Percentiles rank a stretch among this genome's conserved stretches.
These are phyloP conservation scores for Massariosphaeria phaeospora DNA, from an alignment of 495 filamentous ascomycete species.

Conservation along the genomic window DNA sequence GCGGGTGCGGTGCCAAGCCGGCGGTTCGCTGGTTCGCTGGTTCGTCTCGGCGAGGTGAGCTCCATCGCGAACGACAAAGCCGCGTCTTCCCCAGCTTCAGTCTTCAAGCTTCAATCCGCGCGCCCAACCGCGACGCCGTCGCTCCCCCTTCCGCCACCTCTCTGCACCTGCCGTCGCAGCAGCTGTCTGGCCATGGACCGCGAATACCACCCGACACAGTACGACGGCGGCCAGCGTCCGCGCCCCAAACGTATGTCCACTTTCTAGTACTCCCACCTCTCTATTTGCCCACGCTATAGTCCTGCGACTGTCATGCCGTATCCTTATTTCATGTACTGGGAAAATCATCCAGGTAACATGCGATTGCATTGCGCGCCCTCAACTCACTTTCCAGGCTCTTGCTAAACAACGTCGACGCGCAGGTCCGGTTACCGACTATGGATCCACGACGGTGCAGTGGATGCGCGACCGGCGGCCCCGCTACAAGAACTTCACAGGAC, in stretches of 20 bases:
- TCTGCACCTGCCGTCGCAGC: not conserved
- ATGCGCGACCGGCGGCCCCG: constrained; percentile 78
- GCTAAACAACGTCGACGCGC: too few relatives aligned
- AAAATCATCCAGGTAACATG: too few relatives aligned
- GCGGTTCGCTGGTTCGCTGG: too few relatives aligned
- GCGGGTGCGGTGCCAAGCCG: too few relatives aligned
- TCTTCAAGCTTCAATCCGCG: too few relatives aligned
- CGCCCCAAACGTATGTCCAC: constrained; percentile 24
- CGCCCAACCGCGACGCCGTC: not conserved
- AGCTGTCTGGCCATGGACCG: constrained; percentile 14
- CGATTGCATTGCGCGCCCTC: too few relatives aligned
- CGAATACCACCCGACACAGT: constrained; percentile 18
- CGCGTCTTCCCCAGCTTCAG: too few relatives aligned
- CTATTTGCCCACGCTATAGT: not conserved
- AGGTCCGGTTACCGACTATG: constrained; percentile 93
- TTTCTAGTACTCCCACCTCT: not conserved
- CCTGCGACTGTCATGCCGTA: constrained; percentile 2
- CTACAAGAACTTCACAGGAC: constrained; percentile 60
- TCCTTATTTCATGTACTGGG: too few relatives aligned
- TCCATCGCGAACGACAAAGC: too few relatives aligned
- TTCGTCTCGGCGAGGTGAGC: too few relatives aligned
- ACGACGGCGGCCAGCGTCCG: constrained; percentile 15
- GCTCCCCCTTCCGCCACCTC: too few relatives aligned
- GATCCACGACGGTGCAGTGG: constrained; percentile 86
- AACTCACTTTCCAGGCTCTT: too few relatives aligned